Base-by-base conservation (phyloP, 345 rosid genomes). In the Camelina laxa region DNA sequence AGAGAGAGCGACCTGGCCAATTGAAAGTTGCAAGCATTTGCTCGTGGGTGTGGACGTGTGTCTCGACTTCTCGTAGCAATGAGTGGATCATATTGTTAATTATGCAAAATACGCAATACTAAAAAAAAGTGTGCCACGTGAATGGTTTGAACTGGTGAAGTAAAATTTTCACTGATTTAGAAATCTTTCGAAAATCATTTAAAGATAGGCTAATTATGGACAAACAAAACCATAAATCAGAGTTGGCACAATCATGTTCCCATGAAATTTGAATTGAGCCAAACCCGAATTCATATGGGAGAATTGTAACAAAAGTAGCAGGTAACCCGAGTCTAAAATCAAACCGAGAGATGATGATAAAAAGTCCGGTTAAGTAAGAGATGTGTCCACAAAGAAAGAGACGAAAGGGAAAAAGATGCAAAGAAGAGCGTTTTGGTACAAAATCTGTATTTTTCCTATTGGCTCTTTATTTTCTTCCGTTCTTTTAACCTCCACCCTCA, bases 11-110 rank as follows among this genome's bases (percentile, higher is more conserved):
- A 75, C 61, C 55, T 50, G 4, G 19, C 2, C 55, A 30, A 39
- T 60, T 19, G 39, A 60, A 59, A 49, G 20, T 50, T 60, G 48
- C 27, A 27, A 68, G 69, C 74, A 75, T 75, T 69, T 60, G 74
- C 41, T 75, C 74, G 64, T 75, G 74, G 38, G 78, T 66, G 22
- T 67, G 59, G 15, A 4, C 48, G 60, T 58, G 41, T 35, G 45
- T 60, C 47, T 73, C 38, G 30, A 74, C 66, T 60, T 41, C 63
- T 67, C 14, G 3, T 9, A 59, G 13, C 63, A 67, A 51, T 31
- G 79, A 42, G 65, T 68, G 79, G 79, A 60, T 60, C 48, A 53
- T 51, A 60, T 1, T 33, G 2, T 60, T 60, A 53, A 60, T 39
- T 30, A 21, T 4, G 20, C 48, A 58, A 13, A 13, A 6, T 30